Evolutionary conservation across 2,329 filamentous ascomycete genomes (phyloP).

Genomic region (Magnaporthiopsis poae): DNA sequence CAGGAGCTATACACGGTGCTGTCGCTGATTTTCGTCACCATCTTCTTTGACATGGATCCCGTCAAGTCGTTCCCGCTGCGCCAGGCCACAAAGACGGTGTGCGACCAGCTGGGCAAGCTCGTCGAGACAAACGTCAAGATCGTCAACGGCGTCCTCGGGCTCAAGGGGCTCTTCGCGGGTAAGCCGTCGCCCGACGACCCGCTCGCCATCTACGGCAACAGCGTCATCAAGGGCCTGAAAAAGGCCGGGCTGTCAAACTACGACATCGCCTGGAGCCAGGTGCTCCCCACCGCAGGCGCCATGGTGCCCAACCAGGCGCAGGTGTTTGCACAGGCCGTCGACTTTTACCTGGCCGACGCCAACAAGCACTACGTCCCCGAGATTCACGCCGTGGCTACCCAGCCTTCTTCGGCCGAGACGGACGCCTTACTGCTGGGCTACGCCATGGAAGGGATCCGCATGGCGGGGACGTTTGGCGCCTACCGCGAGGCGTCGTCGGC

Average conservation of each 20-base stretch:
- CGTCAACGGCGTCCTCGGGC: slow-evolving; percentile 26
- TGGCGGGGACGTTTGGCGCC: slow-evolving; percentile 53
- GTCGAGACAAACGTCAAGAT: slow-evolving; percentile 58
- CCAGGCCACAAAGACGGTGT: slow-evolving; percentile 46
- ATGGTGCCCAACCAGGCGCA: slow-evolving; percentile 63
- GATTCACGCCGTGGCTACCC: slow-evolving; percentile 49
- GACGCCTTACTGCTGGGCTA: slow-evolving; percentile 60
- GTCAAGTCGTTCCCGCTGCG: slow-evolving; percentile 56
- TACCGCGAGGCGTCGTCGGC: slow-evolving; percentile 44
- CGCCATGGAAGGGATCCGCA: slow-evolving; percentile 60
- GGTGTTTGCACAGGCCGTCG: slow-evolving; percentile 62
- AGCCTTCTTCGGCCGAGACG: slow-evolving; percentile 43
- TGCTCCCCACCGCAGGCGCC: slow-evolving; percentile 56
- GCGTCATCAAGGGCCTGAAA: slow-evolving; percentile 54
- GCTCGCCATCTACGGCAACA: slow-evolving; percentile 53
- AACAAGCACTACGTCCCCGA: slow-evolving; percentile 47
- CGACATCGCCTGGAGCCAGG: slow-evolving; percentile 62
- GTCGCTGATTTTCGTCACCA: slow-evolving; percentile 52
- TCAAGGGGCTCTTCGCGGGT: slow-evolving; percentile 45
- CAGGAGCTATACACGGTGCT: slow-evolving; percentile 53
- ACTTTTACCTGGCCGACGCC: slow-evolving; percentile 57
- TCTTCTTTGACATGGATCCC: slow-evolving; percentile 58
- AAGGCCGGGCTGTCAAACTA: slow-evolving; percentile 52
- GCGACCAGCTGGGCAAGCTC: slow-evolving; percentile 48
- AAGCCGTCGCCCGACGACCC: slow-evolving; percentile 39